Evolutionary conservation across 768 basidiomycete genomes (phyloP), one percentile per base, ranked within the genome.

Genomic region (Naganishia randhawae): DNA sequence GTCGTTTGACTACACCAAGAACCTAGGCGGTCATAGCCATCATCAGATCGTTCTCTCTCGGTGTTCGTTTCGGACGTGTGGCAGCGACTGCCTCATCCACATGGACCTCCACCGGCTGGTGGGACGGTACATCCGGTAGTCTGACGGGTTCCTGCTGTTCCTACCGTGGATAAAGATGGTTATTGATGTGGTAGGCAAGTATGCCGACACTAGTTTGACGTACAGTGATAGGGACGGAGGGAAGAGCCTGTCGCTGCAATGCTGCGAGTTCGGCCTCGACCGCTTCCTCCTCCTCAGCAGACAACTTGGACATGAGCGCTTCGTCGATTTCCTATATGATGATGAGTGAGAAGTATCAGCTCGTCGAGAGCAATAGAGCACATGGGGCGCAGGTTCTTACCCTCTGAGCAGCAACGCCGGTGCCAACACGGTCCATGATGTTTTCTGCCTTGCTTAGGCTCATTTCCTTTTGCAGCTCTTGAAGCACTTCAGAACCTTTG

Each of bases 381-480:
- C n/a, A n/a, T n/a, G n/a, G n/a, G n/a, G n/a, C n/a, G n/a, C n/a
- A n/a, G n/a, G n/a, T n/a, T n/a, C 85, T 45, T 69, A 92, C 95
- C 76, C 84, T 83, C 76, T 99, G 92, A 78, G 97, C 97, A 69
- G 88, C 92, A 71, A 89, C 85, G 14, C 92, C 96, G 75, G 98
- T 95, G 3, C 86, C 85, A 0, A 94, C 96, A 80, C 96, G 91
- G 72, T 89, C 91, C 82, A 99, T 84, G 62, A 98, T 82, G 76
- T 86, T 90, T 84, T 98, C 95, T n/a, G 97, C 94, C 69, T 83
- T 87, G 78, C 96, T 92, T 10, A 92, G 74, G 73, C 87, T 91
- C 86, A 99, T 87, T 79, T 98, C 92, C 73, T 88, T 88, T 79
- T 99, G 93, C 17, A 99, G 89, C 80, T 96, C 87, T 78, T 89